Evolutionary conservation across 306 rosid species (phyloP), one percentile per base, ranked within the genome.

Genomic region (Spatholobus suberectus): DNA sequence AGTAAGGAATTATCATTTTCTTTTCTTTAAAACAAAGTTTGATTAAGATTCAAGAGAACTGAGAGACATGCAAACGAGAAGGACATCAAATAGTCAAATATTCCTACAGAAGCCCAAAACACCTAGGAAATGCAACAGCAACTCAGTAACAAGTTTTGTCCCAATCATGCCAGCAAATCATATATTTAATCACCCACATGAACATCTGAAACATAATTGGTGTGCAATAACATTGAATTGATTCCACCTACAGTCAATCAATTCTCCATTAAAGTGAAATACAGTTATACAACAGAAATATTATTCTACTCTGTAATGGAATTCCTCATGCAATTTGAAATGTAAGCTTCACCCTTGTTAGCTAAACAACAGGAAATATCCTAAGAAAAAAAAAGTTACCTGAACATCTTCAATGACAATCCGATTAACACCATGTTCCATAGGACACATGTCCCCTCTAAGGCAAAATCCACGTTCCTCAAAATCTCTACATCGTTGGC

Each of bases 391-490:
- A 38, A 70, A 24, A 77, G 78, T 74, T 90, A 94, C 99, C 99
- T 96, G 97, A 76, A 96, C 99, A 88, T 96, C 99, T 89, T 96
- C 99, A 68, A 96, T 83, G 81, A 96, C 99, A 83, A 96, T 96
- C 57, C 99, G 98, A 81, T 96, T 92, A 70, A 94, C 89, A 47
- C 99, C 99, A 41, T 96, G 99, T 84, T 96, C 99, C 99, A 96
- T 96, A 20, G 98, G 99, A 68, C 99, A 96, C 94, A 96, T 94
- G 87, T 96, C 99, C 82, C 99, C 99, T 91, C 99, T 91, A 24
- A 96, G 90, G 86, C 99, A 96, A 87, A 91, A 96, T 55, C 99
- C 99, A 67, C 97, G 98, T 87, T 96, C 99, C 97, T 96, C 99
- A 85, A 96, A 96, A 82, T 96, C 99, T 91, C 99, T 91, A 83